Evolutionary conservation across 2,329 filamentous ascomycete species (phyloP).

Genomic region (Pseudogymnoascus sp.): DNA sequence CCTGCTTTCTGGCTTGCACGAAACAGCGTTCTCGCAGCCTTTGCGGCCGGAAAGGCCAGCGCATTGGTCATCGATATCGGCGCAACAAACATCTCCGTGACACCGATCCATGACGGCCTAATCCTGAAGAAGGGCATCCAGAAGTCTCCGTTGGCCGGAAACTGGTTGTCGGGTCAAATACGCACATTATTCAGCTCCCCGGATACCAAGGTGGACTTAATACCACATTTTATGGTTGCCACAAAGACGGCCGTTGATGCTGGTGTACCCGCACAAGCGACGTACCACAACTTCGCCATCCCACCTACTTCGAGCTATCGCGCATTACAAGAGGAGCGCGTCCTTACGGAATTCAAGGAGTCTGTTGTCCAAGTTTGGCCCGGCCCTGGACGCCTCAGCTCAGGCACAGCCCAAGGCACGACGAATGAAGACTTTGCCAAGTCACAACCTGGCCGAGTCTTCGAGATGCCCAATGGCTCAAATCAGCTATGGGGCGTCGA

Average conservation of each 20-base stretch:
- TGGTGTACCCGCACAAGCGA: conserved; percentile 68
- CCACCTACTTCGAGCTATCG: conserved; percentile 64
- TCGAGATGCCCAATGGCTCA: conserved; percentile 94
- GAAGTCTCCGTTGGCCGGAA: conserved; percentile 75
- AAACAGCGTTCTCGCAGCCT: conserved; percentile 82
- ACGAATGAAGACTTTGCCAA: conserved; percentile 70
- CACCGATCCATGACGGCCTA: conserved; percentile 89
- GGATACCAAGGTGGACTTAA: conserved; percentile 63
- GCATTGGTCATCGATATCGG: conserved; percentile 90
- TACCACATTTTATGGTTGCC: conserved; percentile 80
- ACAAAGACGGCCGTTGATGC: conserved; percentile 87
- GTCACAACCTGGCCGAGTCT: conserved; percentile 71
- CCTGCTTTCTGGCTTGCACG: conserved; percentile 91
- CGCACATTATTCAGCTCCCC: conserved; percentile 68
- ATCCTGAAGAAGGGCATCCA: conserved; percentile 85
- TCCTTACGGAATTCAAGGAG: conserved; percentile 95
- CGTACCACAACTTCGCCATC: conserved; percentile 61
- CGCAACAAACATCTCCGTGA: conserved; percentile 79
- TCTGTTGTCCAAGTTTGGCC: conserved; percentile 92
- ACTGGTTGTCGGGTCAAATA: conserved; percentile 85
- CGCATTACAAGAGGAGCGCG: conserved; percentile 80
- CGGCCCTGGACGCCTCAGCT: conserved; percentile 61
- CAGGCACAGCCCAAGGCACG: conserved; percentile 41
- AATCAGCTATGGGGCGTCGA: conserved; percentile 92
- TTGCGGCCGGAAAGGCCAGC: conserved; percentile 86